Evolutionary conservation across 2,329 filamentous ascomycete genomes (phyloP).

Genomic region (Calonectria multiphialidica): DNA sequence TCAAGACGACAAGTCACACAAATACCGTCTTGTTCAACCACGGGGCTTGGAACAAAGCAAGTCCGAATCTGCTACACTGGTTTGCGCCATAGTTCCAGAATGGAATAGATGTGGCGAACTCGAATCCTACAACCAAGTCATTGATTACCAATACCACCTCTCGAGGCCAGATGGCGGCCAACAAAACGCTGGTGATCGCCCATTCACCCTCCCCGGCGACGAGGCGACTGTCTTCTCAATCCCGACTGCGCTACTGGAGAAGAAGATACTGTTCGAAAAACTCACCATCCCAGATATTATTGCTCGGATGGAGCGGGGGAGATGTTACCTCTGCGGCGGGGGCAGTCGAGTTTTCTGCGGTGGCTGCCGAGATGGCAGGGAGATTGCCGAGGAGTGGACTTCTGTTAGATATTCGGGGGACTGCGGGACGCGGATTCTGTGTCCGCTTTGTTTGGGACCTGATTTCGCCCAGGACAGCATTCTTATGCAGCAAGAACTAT

Average conservation of each 20-base stretch:
- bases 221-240: neutral
- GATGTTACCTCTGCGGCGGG: neutral
- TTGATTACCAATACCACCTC: neutral
- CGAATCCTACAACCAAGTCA: neutral
- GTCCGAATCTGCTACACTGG: neutral
- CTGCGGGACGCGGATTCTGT: neutral
- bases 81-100: neutral
- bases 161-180: neutral
- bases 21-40: slow-evolving; percentile 4
- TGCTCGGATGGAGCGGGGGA: neutral
- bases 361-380: neutral
- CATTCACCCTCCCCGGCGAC: neutral
- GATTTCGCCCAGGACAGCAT: neutral
- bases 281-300: slow-evolving; percentile 17
- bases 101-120: neutral
- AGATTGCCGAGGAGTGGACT: neutral
- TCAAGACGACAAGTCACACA: neutral
- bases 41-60: slow-evolving; percentile 6
- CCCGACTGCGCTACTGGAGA: neutral
- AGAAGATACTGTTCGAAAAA: slow-evolving; percentile 3
- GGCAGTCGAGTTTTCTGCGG: neutral
- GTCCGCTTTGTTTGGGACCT: neutral
- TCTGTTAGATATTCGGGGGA: neutral
- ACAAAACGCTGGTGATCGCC: neutral
- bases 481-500: neutral